Percentiles rank a stretch among this genome's conserved stretches.
Evolutionary conservation across 129 eudicot species (phyloP).

Genomic region (Escallonia rubra): DNA sequence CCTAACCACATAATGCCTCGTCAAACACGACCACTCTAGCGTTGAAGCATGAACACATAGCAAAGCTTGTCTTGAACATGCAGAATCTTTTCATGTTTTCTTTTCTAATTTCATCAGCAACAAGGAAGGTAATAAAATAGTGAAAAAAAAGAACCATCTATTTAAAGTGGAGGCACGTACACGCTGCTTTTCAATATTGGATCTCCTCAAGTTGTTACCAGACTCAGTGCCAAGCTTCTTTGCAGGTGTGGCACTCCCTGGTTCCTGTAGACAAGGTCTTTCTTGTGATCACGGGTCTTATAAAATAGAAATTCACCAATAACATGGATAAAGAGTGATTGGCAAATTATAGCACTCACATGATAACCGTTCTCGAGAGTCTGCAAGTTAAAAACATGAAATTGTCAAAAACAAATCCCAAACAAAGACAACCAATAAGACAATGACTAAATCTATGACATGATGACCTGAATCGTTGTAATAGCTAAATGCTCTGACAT

Average conservation of each 20-base stretch:
- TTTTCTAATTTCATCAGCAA: too few relatives aligned
- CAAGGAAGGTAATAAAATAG: neutral
- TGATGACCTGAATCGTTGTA: constrained; percentile 15
- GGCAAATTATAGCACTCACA: constrained; percentile 18
- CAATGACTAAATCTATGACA: neutral
- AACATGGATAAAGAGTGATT: neutral
- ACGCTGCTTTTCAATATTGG: constrained; percentile 61
- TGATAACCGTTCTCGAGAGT: constrained; percentile 24
- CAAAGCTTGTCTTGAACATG: too few relatives aligned
- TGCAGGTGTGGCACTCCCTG: constrained; percentile 33
- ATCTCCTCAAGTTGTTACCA: constrained; percentile 49
- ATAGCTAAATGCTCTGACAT: constrained; percentile 20
- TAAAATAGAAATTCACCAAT: neutral
- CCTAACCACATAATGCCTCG: too few relatives aligned
- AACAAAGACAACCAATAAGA: neutral
- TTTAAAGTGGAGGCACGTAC: neutral
- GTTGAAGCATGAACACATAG: too few relatives aligned
- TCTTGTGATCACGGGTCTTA: neutral
- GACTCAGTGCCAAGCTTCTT: constrained; percentile 47
- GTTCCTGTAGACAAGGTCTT: constrained; percentile 40
- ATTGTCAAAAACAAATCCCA: constrained; percentile 2
- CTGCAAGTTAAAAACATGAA: constrained; percentile 17
- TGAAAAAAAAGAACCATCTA: constrained; percentile 5
- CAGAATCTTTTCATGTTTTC: too few relatives aligned
- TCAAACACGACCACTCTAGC: too few relatives aligned